These are phyloP conservation scores for Neurospora sp. DNA, from an alignment of 2,329 filamentous ascomycete species.

Conservation along the genomic window DNA sequence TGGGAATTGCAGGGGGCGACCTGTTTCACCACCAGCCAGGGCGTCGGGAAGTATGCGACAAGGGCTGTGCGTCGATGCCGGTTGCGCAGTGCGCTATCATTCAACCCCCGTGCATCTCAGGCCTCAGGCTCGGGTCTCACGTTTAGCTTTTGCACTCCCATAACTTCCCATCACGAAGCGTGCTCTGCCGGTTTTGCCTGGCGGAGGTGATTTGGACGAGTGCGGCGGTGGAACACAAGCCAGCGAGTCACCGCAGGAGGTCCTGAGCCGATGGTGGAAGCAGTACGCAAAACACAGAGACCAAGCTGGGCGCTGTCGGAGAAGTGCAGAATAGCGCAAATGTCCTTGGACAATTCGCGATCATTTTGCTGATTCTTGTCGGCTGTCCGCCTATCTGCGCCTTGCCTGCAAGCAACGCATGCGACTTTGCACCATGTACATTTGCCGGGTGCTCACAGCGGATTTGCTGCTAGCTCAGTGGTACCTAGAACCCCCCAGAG, in stretches of 20 bases:
- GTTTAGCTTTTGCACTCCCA: constrained; percentile 5
- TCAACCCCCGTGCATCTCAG: constrained; percentile 8
- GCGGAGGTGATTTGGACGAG: neutral
- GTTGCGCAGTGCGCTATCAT: constrained; percentile 19
- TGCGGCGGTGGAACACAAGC: neutral
- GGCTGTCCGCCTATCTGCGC: neutral
- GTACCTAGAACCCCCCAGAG: neutral
- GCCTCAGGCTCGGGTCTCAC: constrained; percentile 9
- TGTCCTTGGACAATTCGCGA: neutral
- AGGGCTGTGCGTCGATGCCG: constrained; percentile 15
- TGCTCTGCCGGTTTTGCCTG: constrained; percentile 3
- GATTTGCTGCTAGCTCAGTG: neutral
- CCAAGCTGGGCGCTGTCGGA: neutral
- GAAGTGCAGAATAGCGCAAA: neutral
- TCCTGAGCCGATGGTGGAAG: neutral
- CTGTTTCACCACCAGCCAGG: constrained; percentile 44
- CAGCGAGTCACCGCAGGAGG: neutral
- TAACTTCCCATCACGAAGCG: constrained; percentile 1
- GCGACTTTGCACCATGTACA: neutral
- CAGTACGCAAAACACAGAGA: neutral
- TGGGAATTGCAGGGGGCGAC: constrained; percentile 38
- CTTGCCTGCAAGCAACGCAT: neutral
- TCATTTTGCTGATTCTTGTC: neutral
- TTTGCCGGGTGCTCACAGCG: neutral
- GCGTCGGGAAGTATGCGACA: constrained; percentile 27